A percentile compares a stretch with the other conserved stretches of the same genome.
Conservation (phyloP, 257 asterid species). For the Solanum lycopersicoides region DNA sequence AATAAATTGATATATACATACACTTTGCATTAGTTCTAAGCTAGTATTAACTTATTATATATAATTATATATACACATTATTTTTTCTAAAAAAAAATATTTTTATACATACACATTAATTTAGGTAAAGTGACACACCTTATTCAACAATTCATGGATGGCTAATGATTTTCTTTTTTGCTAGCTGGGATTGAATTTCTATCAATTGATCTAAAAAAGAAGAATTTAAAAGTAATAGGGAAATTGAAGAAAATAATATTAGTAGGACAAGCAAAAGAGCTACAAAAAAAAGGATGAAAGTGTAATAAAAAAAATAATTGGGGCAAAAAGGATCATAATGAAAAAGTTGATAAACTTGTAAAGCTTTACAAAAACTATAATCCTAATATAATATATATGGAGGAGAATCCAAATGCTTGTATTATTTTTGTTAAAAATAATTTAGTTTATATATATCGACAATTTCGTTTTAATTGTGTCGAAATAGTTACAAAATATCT, state of each 20-base stretch:
- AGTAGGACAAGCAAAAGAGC: conserved; percentile 20
- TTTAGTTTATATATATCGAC: background rate
- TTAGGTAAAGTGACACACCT: too few species aligned
- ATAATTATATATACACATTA: too few species aligned
- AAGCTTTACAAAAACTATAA: background rate
- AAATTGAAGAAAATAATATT: conserved; percentile 17
- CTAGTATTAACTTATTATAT: too few species aligned
- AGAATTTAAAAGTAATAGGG: conserved; percentile 7
- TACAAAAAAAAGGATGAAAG: background rate
- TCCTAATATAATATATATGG: conserved; percentile 1
- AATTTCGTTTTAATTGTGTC: too few species aligned
- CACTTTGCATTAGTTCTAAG: too few species aligned
- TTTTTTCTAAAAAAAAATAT: too few species aligned
- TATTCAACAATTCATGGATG: too few species aligned
- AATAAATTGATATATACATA: too few species aligned
- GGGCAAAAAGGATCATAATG: conserved; percentile 1
- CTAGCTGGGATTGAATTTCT: conserved; percentile 1
- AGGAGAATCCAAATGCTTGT: conserved; percentile 23
- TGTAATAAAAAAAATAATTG: background rate
- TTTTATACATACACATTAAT: too few species aligned
- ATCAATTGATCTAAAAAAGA: conserved; percentile 11
- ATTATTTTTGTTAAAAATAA: conserved; percentile 9
- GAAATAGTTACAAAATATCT: background rate
- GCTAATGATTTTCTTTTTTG: too few species aligned
- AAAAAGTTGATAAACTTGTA: conserved; percentile 3